Evolutionary conservation across 345 rosid species (phyloP), one percentile per base, ranked within the genome.

Genomic region (Acer yangbiense): DNA sequence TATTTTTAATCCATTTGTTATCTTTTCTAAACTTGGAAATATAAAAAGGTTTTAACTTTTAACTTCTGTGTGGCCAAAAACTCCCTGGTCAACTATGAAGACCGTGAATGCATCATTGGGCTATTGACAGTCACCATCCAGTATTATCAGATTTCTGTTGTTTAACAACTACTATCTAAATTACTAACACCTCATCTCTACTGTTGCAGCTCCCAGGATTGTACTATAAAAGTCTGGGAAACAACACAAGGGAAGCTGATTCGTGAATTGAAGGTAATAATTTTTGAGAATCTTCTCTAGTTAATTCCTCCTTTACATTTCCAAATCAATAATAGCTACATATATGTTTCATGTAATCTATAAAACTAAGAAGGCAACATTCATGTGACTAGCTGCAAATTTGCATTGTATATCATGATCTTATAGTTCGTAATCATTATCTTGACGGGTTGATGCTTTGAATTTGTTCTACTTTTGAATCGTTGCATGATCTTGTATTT

Each of bases 211-310:
- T 94, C 99, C 62, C 97, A 96, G 86, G 98, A 94, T 75, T 92
- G 98, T 83, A 90, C 97, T 29, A 91, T 96, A 74, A 96, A 96
- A 90, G 88, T 96, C 79, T 96, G 98, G 99, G 99, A 96, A 88
- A 92, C 99, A 29, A 79, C 97, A 9, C 98, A 94, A 74, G 99
- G 99, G 83, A 94, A 92, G 87, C 84, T 96, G 63, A 92, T 96
- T 81, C 97, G 99, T 79, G 99, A 94, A 78, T 84, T 96, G 90
- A 91, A 92, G 95, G 98, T 96, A 80, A 74, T 65, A n/a, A 60
- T 29, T 65, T 70, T 61, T 67, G 69, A 74, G 25, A 11, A 12
- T 50, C 44, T 20, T 18, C 46, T 78, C 16, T 16, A 20, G 58
- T 73, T 76, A n/a, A 20, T 48, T 25, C 5, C 13, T 29, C 66